Evolutionary conservation across 345 rosid genomes (phyloP), one percentile per base, ranked within the genome.

Genomic region (Pistacia atlantica): DNA sequence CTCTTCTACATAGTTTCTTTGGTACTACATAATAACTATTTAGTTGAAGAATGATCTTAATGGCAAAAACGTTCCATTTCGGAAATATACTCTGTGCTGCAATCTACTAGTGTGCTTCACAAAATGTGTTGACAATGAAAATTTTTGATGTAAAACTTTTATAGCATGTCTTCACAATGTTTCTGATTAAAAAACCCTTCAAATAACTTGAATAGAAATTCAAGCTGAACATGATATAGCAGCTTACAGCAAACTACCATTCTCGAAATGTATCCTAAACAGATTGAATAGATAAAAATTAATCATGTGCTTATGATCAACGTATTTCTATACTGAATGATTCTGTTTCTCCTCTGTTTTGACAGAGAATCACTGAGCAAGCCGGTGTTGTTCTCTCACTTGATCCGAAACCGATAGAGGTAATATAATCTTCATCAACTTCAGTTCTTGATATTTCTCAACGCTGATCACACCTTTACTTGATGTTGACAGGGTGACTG

Each of bases 321-420:
- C 49, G 8, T 33, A 28, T 51, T 51, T 51, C 22, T 31, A 31
- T 69, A 63, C 49, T 59, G 14, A 31, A 28, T 56, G 45, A 31
- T 45, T 69, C 17, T 79, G 42, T 59, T 77, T 35, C 55, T 69
- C 51, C 1, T 75, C 16, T 63, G 25, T 54, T 79, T 61, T 77
- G 78, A 83, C 90, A 95, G 99, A 92, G 98, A 83, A 95, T 95
- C 83, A 95, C 98, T 31, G 99, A 93, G 81, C 98, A 95, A 93
- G 92, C 90, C 73, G 99, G 99, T 38, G 97, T 92, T 69, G 98
- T 95, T 71, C 91, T 95, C 71, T 49, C 97, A 0, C 94, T 95
- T 71, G 99, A 96, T 81, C 99, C 98, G 33, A 96, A 96, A 75
- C 98, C 97, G 10, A 96, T 93, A 1, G 92, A 92, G 97, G 99